Evolutionary conservation across 73 alveolate genomes (phyloP).

Genomic region (Paramecium primaurelia): DNA sequence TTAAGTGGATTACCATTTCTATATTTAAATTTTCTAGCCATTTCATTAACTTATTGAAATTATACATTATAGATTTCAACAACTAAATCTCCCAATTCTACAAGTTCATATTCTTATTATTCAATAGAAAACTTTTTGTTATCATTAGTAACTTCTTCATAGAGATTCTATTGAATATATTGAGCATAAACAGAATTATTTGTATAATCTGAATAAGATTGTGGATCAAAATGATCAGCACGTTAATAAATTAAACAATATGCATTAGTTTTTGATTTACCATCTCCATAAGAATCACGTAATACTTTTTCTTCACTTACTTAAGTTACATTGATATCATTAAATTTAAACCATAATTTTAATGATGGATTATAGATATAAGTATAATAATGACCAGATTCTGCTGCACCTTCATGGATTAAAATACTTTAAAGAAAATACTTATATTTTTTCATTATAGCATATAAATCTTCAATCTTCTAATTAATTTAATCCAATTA

Average conservation of each 20-base stretch:
- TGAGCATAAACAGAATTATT: not conserved
- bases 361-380: conserved; percentile 65
- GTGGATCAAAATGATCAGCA: not conserved
- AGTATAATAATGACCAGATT: conserved; percentile 84
- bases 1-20: not conserved
- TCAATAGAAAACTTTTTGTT: not conserved
- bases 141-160: conserved; percentile 6
- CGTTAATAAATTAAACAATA: conserved; percentile 1
- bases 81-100: conserved; percentile 3
- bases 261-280: conserved; percentile 40
- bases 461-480: conserved; percentile 9
- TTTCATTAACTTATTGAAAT: conserved; percentile 38
- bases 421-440: conserved; percentile 67
- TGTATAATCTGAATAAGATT: not conserved
- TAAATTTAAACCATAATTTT: conserved; percentile 69
- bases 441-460: conserved; percentile 32
- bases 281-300: conserved; percentile 59
- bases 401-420: conserved; percentile 81
- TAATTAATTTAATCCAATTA: not conserved
- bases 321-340: conserved; percentile 74
- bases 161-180: not conserved
- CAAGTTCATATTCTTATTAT: not conserved
- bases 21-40: not conserved
- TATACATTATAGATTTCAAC: not conserved
- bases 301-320: conserved; percentile 67